Evolutionary conservation across 2,329 filamentous ascomycete species (phyloP), one percentile per base, ranked within the genome.

Genomic region (Diaporthe sp.): DNA sequence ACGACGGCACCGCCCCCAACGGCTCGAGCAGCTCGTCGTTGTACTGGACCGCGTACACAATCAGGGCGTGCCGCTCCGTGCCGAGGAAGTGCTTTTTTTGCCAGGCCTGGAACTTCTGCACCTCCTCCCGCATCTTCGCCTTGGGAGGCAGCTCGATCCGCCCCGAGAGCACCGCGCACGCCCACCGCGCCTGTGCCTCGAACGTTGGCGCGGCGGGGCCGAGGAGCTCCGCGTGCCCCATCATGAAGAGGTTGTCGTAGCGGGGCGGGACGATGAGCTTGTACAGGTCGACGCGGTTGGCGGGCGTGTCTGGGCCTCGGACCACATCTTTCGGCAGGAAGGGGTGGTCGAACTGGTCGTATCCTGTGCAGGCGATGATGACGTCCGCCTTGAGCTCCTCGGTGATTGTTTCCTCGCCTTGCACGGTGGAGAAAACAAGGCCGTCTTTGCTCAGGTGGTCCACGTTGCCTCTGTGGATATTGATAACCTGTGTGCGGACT

Each of bases 111-210:
- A 79, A 80, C 28, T 62, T 71, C 9, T 74, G 72, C 49, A 84
- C 80, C 37, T 80, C 80, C 28, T 73, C 67, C 49, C 78, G 71
- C 80, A 83, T 83, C 51, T 79, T 71, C 19, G 80, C 80, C 15
- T 77, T 75, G 7, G 77, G 72, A 0, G 82, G 84, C 22, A 80
- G 73, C n/a, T 76, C 31, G 34, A 83, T 71, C 25, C 77, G 78
- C 8, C 80, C 80, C 1, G 77, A 74, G n/a, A 85, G 58, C 4
- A 82, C 77, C 15, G 80, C 81, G 12, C 81, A 81, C 13, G 81
- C 80, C 77, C 82, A 81, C 49, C 84, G 82, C 22, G 82, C 81
- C 78, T 84, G 83, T 2, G 82, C 81, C 74, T 85, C 84, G 31
- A 78, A 78, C 4, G 82, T 77, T 2, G 83, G 82, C n/a, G 80